These are phyloP conservation scores for Salvia sclarea DNA, from an alignment of 305 asterid genomes.

Conservation along the genomic window DNA sequence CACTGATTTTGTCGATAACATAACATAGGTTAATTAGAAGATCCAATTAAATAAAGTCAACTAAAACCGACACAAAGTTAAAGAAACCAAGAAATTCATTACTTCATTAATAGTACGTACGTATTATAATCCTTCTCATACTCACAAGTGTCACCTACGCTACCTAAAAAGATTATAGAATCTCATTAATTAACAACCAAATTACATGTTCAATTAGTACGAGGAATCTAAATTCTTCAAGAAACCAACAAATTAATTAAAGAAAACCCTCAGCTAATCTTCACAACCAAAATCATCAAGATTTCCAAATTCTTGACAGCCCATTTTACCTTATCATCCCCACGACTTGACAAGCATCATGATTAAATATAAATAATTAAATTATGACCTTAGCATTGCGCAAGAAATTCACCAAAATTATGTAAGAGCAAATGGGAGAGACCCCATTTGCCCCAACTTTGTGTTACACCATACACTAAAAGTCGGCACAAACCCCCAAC, in stretches of 20 bases:
- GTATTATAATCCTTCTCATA: too few species aligned
- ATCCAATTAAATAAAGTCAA: too few species aligned
- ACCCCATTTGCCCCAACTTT: slow-evolving; percentile 37
- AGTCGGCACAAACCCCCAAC: neutral
- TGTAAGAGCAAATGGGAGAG: slow-evolving; percentile 2
- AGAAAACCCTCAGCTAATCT: neutral
- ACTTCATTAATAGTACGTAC: too few species aligned
- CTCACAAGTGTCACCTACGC: neutral
- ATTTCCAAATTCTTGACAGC: neutral
- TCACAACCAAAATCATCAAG: neutral
- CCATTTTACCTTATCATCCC: neutral
- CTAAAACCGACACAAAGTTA: too few species aligned
- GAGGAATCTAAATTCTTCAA: neutral
- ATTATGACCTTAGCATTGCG: neutral
- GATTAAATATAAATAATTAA: too few species aligned
- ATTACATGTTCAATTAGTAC: neutral
- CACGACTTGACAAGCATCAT: neutral
- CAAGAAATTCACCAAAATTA: neutral
- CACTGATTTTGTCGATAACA: too few species aligned
- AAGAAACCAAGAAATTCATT: too few species aligned
- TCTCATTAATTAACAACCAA: neutral
- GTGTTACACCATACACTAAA: slow-evolving; percentile 10
- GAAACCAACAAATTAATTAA: neutral
- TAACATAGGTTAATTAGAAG: too few species aligned
- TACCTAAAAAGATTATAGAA: neutral